phyloP scores from a whole-genome alignment of 768 basidiomycete species.

The Lepiota venenata region DNA sequence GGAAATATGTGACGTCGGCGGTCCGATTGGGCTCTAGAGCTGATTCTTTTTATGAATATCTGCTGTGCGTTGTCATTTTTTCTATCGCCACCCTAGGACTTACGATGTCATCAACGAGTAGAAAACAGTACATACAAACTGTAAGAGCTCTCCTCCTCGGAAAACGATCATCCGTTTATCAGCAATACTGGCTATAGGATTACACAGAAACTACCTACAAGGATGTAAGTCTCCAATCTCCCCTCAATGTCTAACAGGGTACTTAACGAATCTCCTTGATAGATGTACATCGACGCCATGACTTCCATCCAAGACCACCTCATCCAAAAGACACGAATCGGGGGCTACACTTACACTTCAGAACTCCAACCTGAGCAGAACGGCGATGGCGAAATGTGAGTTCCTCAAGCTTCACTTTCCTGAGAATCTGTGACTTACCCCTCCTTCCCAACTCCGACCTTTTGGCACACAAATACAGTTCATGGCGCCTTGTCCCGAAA shows the following conservation, averaged over 20 bases:
- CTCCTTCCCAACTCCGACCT: not conserved
- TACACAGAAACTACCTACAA: constrained; percentile 45
- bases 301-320: constrained; percentile 73
- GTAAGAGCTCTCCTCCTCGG: constrained; percentile 28
- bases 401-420: not conserved
- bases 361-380: constrained; percentile 68
- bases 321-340: constrained; percentile 55
- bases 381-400: constrained; percentile 35
- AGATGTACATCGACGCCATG: constrained; percentile 94
- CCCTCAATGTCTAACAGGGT: not conserved
- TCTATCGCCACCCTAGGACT: not conserved
- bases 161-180: not conserved
- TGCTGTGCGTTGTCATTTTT: constrained; percentile 47
- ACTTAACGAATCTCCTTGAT: not conserved
- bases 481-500: constrained; percentile 77
- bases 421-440: not conserved
- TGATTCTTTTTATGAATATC: constrained; percentile 93
- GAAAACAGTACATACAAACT: constrained; percentile 83
- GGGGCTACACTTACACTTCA: constrained; percentile 71
- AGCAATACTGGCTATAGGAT: constrained; percentile 39
- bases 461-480: constrained; percentile 29
- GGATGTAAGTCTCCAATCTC: constrained; percentile 16
- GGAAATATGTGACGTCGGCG: constrained; percentile 53
- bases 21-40: constrained; percentile 90
- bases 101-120: constrained; percentile 17